Evolutionary conservation across 2,329 filamentous ascomycete species (phyloP), one percentile per base, ranked within the genome.

Genomic region (Talaromyces sp.): DNA sequence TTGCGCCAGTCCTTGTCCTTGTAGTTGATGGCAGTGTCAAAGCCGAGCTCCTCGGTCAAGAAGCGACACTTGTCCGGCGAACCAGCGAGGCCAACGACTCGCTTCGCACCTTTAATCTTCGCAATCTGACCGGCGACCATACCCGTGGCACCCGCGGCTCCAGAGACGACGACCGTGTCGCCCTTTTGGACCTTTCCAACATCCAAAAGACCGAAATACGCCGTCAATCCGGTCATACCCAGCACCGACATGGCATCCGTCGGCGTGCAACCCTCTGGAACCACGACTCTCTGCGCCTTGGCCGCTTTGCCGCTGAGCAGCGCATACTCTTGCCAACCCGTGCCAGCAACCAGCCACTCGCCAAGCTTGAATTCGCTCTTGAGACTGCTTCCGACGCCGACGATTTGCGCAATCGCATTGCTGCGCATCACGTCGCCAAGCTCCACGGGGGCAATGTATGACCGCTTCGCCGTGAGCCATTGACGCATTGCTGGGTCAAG

Each of bases 41-140:
- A 89, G 1, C 88, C 87, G 28, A 91, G 76, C 68, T 87, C 84
- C 63, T 84, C 76, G 3, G 78, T 82, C 64, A 92, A 73, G 82
- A 88, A 90, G 56, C 79, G 75, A 67, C 85, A 89, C 77, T 91
- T 91, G 42, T 88, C 85, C 40, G 85, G 82, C 59, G 81, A 83
- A 0, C 89, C 89, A 0, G 87, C 87, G 64, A 91, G 80, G 6
- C 88, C 89, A 27, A 89, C 74, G 12, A 91, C 85, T 2, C 81
- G 70, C 66, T 78, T 84, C 76, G 67, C 83, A 12, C 88, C 90
- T 73, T 87, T 86, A 59, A 91, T 76, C 79, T 91, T 92, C 18
- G 89, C 89, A 66, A 93, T 91, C 76, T 94, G 90, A 0, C 89
- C 89, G 0, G 86, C 90, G 1, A 93, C 85, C 69, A 84, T 89